Evolutionary conservation across 257 asterid genomes (phyloP).

Genomic region (Solanum virginianum): DNA sequence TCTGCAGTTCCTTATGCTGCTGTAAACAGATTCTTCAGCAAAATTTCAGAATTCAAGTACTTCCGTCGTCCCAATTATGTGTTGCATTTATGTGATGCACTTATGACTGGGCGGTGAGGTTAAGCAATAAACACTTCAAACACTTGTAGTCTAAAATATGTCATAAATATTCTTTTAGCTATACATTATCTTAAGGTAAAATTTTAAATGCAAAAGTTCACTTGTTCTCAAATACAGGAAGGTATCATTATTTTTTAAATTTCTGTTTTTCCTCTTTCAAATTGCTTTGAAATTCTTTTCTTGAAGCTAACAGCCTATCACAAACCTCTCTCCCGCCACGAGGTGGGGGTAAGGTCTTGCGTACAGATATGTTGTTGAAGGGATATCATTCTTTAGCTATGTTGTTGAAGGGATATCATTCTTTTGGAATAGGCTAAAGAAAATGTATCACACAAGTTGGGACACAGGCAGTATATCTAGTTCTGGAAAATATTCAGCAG

Average conservation of each 20-base stretch:
- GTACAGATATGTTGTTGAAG: not conserved
- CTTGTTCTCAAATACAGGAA: not conserved
- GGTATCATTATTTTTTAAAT: not conserved
- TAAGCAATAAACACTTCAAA: not conserved
- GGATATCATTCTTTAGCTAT: not conserved
- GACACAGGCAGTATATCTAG: not conserved
- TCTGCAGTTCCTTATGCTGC: not conserved
- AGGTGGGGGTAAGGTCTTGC: not conserved
- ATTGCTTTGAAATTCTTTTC: not conserved
- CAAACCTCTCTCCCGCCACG: not conserved
- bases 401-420: not conserved
- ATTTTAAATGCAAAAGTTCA: not conserved
- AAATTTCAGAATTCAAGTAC: not conserved
- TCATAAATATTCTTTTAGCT: not conserved
- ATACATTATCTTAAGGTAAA: not conserved
- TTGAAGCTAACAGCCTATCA: not conserved
- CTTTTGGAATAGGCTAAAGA: not conserved
- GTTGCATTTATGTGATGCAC: not conserved
- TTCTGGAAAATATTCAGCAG: not conserved
- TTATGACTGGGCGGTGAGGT: not conserved
- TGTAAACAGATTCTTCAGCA: not conserved
- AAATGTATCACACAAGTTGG: not conserved
- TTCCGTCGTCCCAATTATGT: not conserved
- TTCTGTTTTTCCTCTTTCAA: not conserved
- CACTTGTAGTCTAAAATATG: not conserved